phyloP scores from a whole-genome alignment of 2,329 filamentous ascomycete genomes.

The Cytospora leucostoma region DNA sequence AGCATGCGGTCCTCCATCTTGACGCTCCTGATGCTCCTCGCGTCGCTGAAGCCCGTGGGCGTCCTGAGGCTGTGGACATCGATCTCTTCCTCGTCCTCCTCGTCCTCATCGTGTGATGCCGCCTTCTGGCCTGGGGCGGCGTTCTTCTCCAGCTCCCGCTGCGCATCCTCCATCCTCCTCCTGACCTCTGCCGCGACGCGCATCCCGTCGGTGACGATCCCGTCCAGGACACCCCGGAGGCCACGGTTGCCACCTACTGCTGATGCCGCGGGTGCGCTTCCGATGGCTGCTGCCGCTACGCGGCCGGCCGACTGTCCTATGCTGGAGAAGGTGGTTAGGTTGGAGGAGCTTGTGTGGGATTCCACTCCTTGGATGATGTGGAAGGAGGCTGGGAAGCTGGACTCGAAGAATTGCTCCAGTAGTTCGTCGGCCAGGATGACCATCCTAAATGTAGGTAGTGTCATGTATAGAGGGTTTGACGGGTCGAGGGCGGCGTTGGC shows the following conservation, averaged over 20 bases:
- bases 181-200: constrained; percentile 90
- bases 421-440: constrained; percentile 94
- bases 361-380: constrained; percentile 71
- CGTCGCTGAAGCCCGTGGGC: constrained; percentile 55
- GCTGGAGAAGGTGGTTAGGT: constrained; percentile 83
- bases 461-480: constrained; percentile 90
- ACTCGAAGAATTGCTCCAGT: constrained; percentile 96
- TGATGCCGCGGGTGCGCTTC: constrained; percentile 40
- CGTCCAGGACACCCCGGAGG: constrained; percentile 89
- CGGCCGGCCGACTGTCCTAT: constrained; percentile 58
- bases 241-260: constrained; percentile 68
- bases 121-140: constrained; percentile 60
- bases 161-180: constrained; percentile 92
- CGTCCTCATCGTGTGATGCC: constrained; percentile 61
- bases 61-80: constrained; percentile 20
- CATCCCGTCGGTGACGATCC: constrained; percentile 97
- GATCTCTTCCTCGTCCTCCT: constrained; percentile 66
- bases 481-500: constrained; percentile 92
- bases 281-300: constrained; percentile 43
- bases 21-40: constrained; percentile 64
- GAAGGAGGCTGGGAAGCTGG: constrained; percentile 91
- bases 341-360: constrained; percentile 56
- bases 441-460: constrained; percentile 97
- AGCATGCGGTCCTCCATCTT: constrained; percentile 69
- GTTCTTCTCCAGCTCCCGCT: constrained; percentile 85